These are phyloP conservation scores for Boletus subparvulus DNA, from an alignment of 768 basidiomycete genomes.

Conservation along the genomic window DNA sequence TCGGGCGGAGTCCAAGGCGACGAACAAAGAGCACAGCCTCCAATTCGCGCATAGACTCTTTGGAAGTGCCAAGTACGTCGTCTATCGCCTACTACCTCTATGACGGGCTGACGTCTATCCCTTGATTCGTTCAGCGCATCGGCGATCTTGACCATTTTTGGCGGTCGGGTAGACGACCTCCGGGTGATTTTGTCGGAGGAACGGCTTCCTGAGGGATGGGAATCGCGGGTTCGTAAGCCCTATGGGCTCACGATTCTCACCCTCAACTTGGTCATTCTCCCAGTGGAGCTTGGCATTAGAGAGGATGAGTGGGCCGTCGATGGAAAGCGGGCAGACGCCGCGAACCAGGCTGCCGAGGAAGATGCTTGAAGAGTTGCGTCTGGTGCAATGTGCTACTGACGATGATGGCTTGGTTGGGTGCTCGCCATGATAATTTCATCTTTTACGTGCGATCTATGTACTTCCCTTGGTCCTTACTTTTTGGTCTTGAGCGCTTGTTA, in stretches of 20 bases:
- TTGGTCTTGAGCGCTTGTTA: no score
- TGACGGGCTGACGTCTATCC: not conserved
- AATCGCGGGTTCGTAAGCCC: slow-evolving; percentile 50
- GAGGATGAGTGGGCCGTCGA: slow-evolving; percentile 11
- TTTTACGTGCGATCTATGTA: no score
- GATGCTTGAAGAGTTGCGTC: not conserved
- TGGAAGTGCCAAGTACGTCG: slow-evolving; percentile 62
- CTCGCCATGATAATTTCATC: no score
- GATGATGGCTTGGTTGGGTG: not conserved
- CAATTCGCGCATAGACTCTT: slow-evolving; percentile 55
- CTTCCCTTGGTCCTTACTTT: no score
- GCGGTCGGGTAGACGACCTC: slow-evolving; percentile 49
- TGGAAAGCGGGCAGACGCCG: not conserved
- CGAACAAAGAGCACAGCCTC: slow-evolving; percentile 59
- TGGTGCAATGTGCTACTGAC: not conserved
- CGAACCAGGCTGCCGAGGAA: not conserved
- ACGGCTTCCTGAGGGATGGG: slow-evolving; percentile 68
- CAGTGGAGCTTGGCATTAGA: slow-evolving; percentile 8
- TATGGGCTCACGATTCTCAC: slow-evolving; percentile 56
- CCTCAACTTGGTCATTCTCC: slow-evolving; percentile 44
- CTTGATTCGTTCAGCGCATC: slow-evolving; percentile 44
- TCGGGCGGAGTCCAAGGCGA: slow-evolving; percentile 51
- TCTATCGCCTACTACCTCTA: not conserved
- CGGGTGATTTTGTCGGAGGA: slow-evolving; percentile 59
- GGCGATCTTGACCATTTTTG: slow-evolving; percentile 44